Conservation (phyloP, 2,329 filamentous ascomycete species). For the Metarhizium guizhouense region DNA sequence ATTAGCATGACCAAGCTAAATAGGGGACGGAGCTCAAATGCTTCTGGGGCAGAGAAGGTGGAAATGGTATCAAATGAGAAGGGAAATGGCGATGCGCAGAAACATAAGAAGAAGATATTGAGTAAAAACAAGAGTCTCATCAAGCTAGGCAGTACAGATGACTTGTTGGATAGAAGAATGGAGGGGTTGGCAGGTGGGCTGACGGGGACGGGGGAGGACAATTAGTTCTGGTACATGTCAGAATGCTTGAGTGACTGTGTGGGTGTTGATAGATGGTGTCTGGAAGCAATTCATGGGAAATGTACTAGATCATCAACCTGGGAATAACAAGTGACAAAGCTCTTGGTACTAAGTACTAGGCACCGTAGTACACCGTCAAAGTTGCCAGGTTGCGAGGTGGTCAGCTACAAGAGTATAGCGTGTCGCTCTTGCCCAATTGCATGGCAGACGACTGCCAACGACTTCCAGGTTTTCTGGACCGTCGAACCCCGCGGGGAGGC, state of each 20-base stretch:
- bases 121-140: conserved; percentile 39
- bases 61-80: conserved; percentile 5
- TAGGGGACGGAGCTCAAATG: conserved; percentile 23
- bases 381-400: no score
- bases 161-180: conserved; percentile 48
- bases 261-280: not conserved
- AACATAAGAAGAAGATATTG: conserved; percentile 19
- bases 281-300: not conserved
- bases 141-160: conserved; percentile 48
- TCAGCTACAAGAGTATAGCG: no score
- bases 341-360: no score
- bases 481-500: no score
- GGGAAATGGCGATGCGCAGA: conserved; percentile 3
- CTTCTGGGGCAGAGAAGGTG: conserved; percentile 17
- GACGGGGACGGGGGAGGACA: conserved; percentile 38
- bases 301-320: not conserved
- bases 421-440: no score
- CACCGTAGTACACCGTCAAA: no score
- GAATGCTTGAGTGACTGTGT: not conserved
- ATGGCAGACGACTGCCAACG: no score
- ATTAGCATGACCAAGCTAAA: conserved; percentile 56
- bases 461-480: no score
- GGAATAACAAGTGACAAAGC: not conserved
- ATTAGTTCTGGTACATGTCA: conserved; percentile 11
- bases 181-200: conserved; percentile 46